Evolutionary conservation across 2,329 filamentous ascomycete genomes (phyloP).

Genomic region (Pseudopithomyces maydicus): DNA sequence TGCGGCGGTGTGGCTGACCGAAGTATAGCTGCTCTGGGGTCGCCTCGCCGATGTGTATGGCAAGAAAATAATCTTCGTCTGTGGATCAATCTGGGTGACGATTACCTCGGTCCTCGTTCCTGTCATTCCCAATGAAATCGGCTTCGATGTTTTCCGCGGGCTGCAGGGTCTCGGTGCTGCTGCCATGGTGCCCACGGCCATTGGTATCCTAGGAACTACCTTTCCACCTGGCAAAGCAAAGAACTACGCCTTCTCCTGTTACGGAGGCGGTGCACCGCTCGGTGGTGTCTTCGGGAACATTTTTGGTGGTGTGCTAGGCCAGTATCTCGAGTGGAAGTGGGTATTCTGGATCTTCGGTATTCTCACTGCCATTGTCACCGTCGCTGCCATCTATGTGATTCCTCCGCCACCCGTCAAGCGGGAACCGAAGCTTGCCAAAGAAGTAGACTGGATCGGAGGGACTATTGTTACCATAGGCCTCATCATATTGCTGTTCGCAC

Average conservation of each 20-base stretch:
- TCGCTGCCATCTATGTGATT: slow-evolving; percentile 64
- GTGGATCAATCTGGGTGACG: slow-evolving; percentile 67
- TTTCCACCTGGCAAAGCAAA: slow-evolving; percentile 71
- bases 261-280: slow-evolving; percentile 65
- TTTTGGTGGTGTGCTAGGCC: slow-evolving; percentile 65
- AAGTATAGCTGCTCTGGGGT: slow-evolving; percentile 63
- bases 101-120: slow-evolving; percentile 64
- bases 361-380: slow-evolving; percentile 61
- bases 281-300: slow-evolving; percentile 70
- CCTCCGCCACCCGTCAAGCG: slow-evolving; percentile 54
- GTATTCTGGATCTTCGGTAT: slow-evolving; percentile 63
- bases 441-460: slow-evolving; percentile 71
- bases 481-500: slow-evolving; percentile 66
- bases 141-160: slow-evolving; percentile 69
- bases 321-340: slow-evolving; percentile 54
- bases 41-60: slow-evolving; percentile 70
- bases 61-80: slow-evolving; percentile 68
- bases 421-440: slow-evolving; percentile 45
- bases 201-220: slow-evolving; percentile 71
- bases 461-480: slow-evolving; percentile 66
- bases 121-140: slow-evolving; percentile 69
- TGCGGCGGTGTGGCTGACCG: slow-evolving; percentile 9
- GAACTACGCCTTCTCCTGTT: slow-evolving; percentile 66
- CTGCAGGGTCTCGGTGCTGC: slow-evolving; percentile 71
- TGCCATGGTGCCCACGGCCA: slow-evolving; percentile 71